Base-by-base conservation (phyloP, 176 grass and related monocot genomes). In the Avena atlantica region DNA sequence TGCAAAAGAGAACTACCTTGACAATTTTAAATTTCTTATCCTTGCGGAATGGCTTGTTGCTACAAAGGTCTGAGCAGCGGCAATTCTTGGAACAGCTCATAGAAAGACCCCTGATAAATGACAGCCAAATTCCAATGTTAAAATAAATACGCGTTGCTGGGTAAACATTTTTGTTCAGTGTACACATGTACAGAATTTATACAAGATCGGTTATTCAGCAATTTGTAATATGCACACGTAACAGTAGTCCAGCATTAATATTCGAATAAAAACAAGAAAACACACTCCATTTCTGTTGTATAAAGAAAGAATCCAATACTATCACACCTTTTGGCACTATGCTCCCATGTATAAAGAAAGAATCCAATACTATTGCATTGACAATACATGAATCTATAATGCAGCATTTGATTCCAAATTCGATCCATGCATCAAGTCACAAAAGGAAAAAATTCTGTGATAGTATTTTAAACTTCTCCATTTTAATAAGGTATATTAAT, bases 21-120 rank as follows among this genome's bases (percentile, higher is more conserved):
- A 99, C 97, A 90, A 96, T 79, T 91, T 91, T 99, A 76, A 96
- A 91, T 89, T 99, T 99, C 69, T 93, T 99, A 67, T 99, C 97
- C 87, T 99, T 99, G 51, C 94, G 87, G 47, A 99, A 99, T 37
- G 97, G 97, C 73, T 83, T 92, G 79, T 99, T 99, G 58, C 75
- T 93, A 88, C 97, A 99, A 58, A 94, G 84, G 68, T 95, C 97
- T 21, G 97, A 93, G 81, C 97, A 99, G 82, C 86, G 92, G 51
- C 97, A 99, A 64, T 86, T 90, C 85, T 94, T 96, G 50, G 92
- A 99, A 90, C 97, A 99, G 85, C 97, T 99, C 70, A 90, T 88
- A 70, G 86, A 99, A 84, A 96, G 80, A 79, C 97, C 94, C 83
- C 97, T 99, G 79, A 75, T 25, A 78, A 25, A 45, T 42, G 17